Percentiles rank a stretch among this genome's conserved stretches.
phyloP scores from a whole-genome alignment of 345 rosid genomes.

The Anacardium occidentale region DNA sequence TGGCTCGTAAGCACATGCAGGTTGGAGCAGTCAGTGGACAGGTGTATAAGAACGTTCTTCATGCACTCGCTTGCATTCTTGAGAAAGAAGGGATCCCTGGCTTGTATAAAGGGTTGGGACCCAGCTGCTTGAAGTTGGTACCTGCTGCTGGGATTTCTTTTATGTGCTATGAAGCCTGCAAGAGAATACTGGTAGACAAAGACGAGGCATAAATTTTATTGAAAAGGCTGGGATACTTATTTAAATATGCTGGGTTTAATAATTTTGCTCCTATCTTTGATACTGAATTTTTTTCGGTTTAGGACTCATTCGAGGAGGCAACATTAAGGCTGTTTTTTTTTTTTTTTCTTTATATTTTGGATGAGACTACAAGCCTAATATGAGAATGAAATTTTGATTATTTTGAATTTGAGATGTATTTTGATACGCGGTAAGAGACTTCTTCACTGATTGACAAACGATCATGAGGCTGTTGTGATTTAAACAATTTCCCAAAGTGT shows the following conservation, averaged over 20 bases:
- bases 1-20: constrained; percentile 62
- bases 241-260: background rate
- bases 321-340: background rate
- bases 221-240: background rate
- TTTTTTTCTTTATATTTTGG: too few species aligned
- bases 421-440: too few species aligned
- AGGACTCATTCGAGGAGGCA: background rate
- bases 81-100: constrained; percentile 53
- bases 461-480: too few species aligned
- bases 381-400: too few species aligned
- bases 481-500: too few species aligned
- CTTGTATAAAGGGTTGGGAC: constrained; percentile 53
- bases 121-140: constrained; percentile 57
- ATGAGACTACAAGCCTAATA: too few species aligned
- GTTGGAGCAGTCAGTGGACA: constrained; percentile 59
- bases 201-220: constrained; percentile 34
- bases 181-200: constrained; percentile 27
- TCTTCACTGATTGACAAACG: too few species aligned
- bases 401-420: too few species aligned
- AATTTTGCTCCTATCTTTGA: background rate
- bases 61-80: constrained; percentile 51
- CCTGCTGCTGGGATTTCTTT: constrained; percentile 46
- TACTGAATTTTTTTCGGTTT: background rate
- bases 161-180: constrained; percentile 45
- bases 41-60: constrained; percentile 46